These are phyloP conservation scores for Suillus brevipes DNA, from an alignment of 768 basidiomycete species.

Conservation along the genomic window DNA sequence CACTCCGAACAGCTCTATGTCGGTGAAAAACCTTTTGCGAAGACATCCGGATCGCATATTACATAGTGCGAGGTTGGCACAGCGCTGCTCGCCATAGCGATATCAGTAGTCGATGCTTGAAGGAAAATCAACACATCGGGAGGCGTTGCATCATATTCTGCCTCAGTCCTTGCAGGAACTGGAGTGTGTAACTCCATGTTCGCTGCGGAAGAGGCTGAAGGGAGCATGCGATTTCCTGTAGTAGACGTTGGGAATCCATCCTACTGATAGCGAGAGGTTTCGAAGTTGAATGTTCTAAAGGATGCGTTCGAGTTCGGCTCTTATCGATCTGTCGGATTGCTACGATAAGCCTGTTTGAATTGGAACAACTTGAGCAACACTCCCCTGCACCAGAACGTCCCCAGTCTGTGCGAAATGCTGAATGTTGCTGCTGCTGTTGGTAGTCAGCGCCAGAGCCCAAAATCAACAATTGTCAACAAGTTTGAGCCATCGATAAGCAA, in stretches of 20 bases:
- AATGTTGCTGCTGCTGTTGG: not conserved
- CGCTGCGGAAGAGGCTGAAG: not conserved
- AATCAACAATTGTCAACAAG: not conserved
- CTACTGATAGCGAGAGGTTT: too few relatives aligned
- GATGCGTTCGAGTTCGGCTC: not conserved
- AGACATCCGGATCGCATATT: not conserved
- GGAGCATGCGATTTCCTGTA: not conserved
- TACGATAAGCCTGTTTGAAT: not conserved
- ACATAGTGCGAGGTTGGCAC: not conserved
- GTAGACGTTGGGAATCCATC: too few relatives aligned
- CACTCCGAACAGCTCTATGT: too few relatives aligned
- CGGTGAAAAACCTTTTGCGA: not conserved
- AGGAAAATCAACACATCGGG: not conserved
- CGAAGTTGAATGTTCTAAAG: too few relatives aligned
- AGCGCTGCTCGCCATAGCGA: not conserved
- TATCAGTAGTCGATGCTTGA: not conserved
- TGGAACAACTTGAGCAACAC: not conserved
- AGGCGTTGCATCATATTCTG: not conserved
- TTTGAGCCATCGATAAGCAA: not conserved
- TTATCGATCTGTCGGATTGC: not conserved
- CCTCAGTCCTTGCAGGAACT: not conserved
- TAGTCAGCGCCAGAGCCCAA: not conserved
- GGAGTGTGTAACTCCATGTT: not conserved
- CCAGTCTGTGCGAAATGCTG: not conserved
- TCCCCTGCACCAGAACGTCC: not conserved